Percentiles rank a stretch among this genome's conserved stretches.
Evolutionary conservation across 2,329 filamentous ascomycete genomes (phyloP).

Genomic region (Fusarium pseudocircinatum): DNA sequence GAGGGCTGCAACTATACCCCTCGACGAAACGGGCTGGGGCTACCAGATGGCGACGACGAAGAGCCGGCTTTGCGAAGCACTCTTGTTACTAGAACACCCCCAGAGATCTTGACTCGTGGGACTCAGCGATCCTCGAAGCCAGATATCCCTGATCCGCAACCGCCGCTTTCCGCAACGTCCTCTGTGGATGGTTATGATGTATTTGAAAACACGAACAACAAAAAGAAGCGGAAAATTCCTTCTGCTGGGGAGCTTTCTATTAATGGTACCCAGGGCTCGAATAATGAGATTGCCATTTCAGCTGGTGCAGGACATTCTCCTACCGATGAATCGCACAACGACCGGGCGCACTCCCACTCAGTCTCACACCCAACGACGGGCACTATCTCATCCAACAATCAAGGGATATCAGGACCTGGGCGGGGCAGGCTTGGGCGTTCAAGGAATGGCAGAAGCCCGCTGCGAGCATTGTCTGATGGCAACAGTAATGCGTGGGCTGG

Average conservation of each 20-base stretch:
- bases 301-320: constrained; percentile 31
- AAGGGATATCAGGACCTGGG: constrained; percentile 83
- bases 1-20: constrained; percentile 38
- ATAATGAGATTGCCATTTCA: constrained; percentile 49
- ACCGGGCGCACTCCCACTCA: constrained; percentile 38
- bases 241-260: constrained; percentile 77
- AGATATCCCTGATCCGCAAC: constrained; percentile 60
- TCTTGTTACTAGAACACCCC: constrained; percentile 57
- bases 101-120: constrained; percentile 56
- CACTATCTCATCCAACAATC: constrained; percentile 59
- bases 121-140: constrained; percentile 55
- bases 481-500: constrained; percentile 65
- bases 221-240: constrained; percentile 98
- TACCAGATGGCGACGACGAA: constrained; percentile 71
- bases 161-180: constrained; percentile 74
- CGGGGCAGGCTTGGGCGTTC: constrained; percentile 82
- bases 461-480: constrained; percentile 68
- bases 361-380: constrained; percentile 51
- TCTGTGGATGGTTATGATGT: constrained; percentile 92
- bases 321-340: constrained; percentile 45
- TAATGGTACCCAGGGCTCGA: constrained; percentile 52
- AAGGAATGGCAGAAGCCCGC: constrained; percentile 68
- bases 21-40: constrained; percentile 54
- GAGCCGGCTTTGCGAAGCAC: constrained; percentile 52
- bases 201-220: constrained; percentile 98